Conservation (phyloP, 768 basidiomycete species). For the Calocera cornea region DNA sequence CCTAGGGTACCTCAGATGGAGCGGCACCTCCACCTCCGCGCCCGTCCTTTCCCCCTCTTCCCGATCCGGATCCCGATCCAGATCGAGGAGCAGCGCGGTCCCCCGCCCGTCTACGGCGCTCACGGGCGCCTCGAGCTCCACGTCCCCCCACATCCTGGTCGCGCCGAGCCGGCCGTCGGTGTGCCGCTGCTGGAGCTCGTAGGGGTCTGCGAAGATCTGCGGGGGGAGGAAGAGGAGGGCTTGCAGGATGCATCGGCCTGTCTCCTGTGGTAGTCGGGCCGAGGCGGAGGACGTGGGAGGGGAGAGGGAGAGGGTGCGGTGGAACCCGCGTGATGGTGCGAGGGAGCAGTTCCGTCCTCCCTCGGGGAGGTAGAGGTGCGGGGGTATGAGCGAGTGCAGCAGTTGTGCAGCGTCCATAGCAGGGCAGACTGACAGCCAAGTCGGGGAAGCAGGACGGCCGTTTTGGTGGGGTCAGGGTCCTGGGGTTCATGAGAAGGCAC, state of each 20-base stretch:
- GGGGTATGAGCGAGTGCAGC: background rate
- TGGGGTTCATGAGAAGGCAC: no score
- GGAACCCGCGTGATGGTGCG: background rate
- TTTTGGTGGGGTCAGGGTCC: background rate
- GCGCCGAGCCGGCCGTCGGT: conserved; percentile 15
- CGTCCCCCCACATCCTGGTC: conserved; percentile 27
- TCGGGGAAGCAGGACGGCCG: background rate
- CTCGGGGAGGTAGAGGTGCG: background rate
- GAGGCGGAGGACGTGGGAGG: background rate
- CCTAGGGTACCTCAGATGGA: conserved; percentile 34
- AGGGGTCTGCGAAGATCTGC: conserved; percentile 32
- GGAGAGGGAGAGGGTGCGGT: background rate
- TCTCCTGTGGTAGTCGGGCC: background rate
- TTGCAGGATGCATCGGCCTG: conserved; percentile 21
- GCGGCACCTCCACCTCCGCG: conserved; percentile 27
- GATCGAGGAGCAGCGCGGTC: conserved; percentile 24
- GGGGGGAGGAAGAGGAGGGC: conserved; percentile 29
- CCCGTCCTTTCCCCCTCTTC: conserved; percentile 9
- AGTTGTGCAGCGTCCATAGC: background rate
- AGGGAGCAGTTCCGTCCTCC: background rate
- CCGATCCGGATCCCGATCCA: conserved; percentile 11
- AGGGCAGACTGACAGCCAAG: background rate
- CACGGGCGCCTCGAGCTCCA: conserved; percentile 34
- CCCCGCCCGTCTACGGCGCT: conserved; percentile 23
- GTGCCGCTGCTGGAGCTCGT: conserved; percentile 29